These are phyloP conservation scores for Sugiyamaella sp. DNA, from an alignment of 1,139 yeast species.

Conservation along the genomic window DNA sequence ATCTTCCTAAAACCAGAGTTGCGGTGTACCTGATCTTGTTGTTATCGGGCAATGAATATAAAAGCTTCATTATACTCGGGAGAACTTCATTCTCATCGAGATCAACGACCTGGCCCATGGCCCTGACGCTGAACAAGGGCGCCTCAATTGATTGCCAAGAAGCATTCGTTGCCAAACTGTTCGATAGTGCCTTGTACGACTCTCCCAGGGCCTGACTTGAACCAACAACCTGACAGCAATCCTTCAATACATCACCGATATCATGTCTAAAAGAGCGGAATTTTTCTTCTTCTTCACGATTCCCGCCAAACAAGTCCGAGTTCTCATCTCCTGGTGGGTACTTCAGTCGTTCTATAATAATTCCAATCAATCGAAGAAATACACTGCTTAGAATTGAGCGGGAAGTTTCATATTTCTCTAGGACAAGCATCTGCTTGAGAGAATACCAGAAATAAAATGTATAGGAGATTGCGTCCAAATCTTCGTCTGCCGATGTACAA, in stretches of 20 bases:
- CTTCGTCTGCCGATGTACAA: constrained; percentile 66
- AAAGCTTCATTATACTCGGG: constrained; percentile 74
- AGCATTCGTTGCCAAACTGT: constrained; percentile 40
- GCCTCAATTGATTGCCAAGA: constrained; percentile 92
- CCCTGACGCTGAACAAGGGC: constrained; percentile 83
- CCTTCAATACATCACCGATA: constrained; percentile 95
- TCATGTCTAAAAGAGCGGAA: constrained; percentile 93
- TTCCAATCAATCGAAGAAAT: constrained; percentile 64
- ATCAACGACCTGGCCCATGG: constrained; percentile 93
- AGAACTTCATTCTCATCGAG: constrained; percentile 65
- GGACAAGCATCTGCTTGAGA: constrained; percentile 68
- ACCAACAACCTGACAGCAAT: constrained; percentile 90
- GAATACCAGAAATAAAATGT: constrained; percentile 93
- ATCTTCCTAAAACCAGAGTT: constrained; percentile 88
- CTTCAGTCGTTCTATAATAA: constrained; percentile 70
- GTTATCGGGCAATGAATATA: constrained; percentile 79
- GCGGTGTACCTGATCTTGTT: constrained; percentile 90
- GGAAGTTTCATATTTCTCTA: constrained; percentile 63
- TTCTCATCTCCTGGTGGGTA: constrained; percentile 60
- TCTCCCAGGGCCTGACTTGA: constrained; percentile 65
- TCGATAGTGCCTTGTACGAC: constrained; percentile 59
- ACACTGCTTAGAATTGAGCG: constrained; percentile 59
- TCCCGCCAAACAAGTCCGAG: constrained; percentile 55
- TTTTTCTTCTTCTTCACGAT: constrained; percentile 85
- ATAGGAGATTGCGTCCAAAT: constrained; percentile 84